phyloP scores from a whole-genome alignment of 2,329 filamentous ascomycete genomes.

The Paecilomyces sp. region DNA sequence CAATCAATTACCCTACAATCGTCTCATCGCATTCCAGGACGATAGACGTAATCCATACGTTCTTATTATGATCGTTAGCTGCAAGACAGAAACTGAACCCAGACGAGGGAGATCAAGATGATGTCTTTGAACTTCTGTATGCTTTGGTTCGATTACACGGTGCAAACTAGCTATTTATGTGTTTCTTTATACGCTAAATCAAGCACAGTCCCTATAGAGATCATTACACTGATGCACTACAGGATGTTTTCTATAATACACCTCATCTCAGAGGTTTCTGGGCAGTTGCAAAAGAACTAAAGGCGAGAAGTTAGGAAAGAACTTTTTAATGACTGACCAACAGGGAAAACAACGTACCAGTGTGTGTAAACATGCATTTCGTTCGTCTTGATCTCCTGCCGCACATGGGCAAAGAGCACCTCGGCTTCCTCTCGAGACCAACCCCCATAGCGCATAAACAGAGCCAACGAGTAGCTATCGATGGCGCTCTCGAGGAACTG shows the following conservation, averaged over 20 bases:
- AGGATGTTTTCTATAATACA: background rate
- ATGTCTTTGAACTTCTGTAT: no score
- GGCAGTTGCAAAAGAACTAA: slow-evolving; percentile 6
- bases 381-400: slow-evolving; percentile 17
- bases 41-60: no score
- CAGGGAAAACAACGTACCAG: slow-evolving; percentile 10
- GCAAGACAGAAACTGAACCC: no score
- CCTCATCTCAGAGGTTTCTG: slow-evolving; percentile 1
- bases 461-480: slow-evolving; percentile 18
- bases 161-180: no score
- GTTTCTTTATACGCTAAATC: background rate
- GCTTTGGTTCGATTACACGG: no score
- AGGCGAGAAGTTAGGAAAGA: background rate
- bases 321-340: background rate
- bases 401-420: slow-evolving; percentile 13
- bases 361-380: slow-evolving; percentile 21
- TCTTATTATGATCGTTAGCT: no score
- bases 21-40: no score
- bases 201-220: background rate
- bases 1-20: no score
- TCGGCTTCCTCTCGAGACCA: slow-evolving; percentile 16
- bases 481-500: slow-evolving; percentile 17
- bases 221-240: background rate
- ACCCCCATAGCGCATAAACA: slow-evolving; percentile 19
- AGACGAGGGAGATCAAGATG: no score